Evolutionary conservation across 352 stramenopile species (phyloP), one percentile per base, ranked within the genome.

Genomic region (Phytophthora sansomeana): DNA sequence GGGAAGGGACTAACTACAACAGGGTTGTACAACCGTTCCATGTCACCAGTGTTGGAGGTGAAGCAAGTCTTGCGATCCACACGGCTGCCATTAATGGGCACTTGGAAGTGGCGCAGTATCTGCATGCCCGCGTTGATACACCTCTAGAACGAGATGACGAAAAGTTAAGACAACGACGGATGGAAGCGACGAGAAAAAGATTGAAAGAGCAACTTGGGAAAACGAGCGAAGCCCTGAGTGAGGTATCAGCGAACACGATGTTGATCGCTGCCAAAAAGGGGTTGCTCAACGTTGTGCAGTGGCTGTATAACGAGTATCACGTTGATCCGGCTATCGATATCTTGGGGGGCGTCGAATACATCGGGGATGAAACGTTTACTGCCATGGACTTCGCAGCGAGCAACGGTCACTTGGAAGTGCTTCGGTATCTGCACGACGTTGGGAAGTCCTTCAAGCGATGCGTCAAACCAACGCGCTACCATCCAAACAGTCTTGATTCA

Each of bases 341-440:
- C 53, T 59, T 59, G 35, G 14, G 24, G 26, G 24, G 24, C 36
- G 7, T 14, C 24, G 14, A 24, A 29, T 26, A 43, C 17, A 6
- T 29, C 41, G 17, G 10, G 2, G 41, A 28, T 29, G 5, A 47
- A 29, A 24, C 2, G 17, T 47, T 47, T 39, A 56, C 33, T 17
- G 33, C 19, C 1, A 49, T 56, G 56, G 44, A 63, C 56, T 19
- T 47, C 1, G 56, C 56, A 13, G 56, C 42, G 8, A 53, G 21
- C 16, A 36, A 63, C 16, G 55, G 43, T 1, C 56, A 63, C 26
- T 44, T 63, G 1, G 56, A 42, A 5, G 28, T 63, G 29, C 7
- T 63, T 9, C 29, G 39, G 55, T 63, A 63, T 39, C 32, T 63
- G 5, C 32, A 63, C 33, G 43, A 49, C 4, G 17, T 55, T 4